Percentiles rank a stretch among this genome's conserved stretches.
These are phyloP conservation scores for Globisporangium canariense DNA, from an alignment of 352 stramenopile species.

Conservation along the genomic window DNA sequence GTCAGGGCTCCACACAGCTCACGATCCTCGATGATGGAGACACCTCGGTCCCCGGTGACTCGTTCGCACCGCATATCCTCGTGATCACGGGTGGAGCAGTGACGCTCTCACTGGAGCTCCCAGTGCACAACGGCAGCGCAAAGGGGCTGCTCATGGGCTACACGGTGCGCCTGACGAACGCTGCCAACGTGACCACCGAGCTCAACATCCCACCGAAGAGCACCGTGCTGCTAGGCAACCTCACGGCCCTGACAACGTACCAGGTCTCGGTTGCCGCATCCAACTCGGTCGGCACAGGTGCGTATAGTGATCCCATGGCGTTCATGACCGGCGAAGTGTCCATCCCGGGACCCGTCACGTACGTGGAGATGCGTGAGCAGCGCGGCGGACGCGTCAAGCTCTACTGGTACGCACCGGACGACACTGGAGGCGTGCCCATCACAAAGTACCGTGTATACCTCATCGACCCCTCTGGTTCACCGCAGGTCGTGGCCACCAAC, in stretches of 20 bases:
- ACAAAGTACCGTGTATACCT: conserved; percentile 58
- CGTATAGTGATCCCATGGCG: conserved; percentile 26
- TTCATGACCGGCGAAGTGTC: conserved; percentile 44
- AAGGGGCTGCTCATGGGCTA: conserved; percentile 31
- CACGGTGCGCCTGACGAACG: conserved; percentile 27
- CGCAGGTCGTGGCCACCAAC: conserved; percentile 21
- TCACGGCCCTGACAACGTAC: conserved; percentile 36
- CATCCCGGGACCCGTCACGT: conserved; percentile 25
- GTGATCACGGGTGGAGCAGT: conserved; percentile 38
- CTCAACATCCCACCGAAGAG: conserved; percentile 14
- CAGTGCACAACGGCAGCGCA: conserved; percentile 50
- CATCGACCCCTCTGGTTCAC: conserved; percentile 8
- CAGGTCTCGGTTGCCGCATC: conserved; percentile 34
- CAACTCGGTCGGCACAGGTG: conserved; percentile 26
- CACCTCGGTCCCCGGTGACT: conserved; percentile 29
- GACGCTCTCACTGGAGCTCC: conserved; percentile 26
- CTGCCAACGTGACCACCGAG: conserved; percentile 10
- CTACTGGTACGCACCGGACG: conserved; percentile 36
- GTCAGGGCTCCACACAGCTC: conserved; percentile 18
- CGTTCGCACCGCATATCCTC: conserved; percentile 20
- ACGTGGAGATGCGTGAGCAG: conserved; percentile 17
- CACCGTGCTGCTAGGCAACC: conserved; percentile 22
- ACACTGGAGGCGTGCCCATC: conserved; percentile 50
- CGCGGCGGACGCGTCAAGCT: conserved; percentile 43
- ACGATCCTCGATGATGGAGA: conserved; percentile 62